Conservation (phyloP, 805 yeast species). For the Cyberlindnera maritima region DNA sequence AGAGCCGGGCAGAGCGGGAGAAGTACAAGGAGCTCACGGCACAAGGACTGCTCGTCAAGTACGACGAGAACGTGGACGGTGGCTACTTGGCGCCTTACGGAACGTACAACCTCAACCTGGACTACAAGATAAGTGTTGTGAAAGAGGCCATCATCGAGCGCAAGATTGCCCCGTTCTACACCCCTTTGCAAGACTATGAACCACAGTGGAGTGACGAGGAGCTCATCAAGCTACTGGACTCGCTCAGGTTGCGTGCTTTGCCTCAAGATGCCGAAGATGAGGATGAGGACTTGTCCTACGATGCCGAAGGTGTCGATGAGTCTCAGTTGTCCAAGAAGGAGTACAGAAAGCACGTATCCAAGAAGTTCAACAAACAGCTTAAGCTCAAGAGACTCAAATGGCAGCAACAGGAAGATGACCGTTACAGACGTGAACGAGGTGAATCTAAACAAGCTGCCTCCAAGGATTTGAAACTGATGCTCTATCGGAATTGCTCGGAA, state of each 20-base stretch:
- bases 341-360: constrained; percentile 40
- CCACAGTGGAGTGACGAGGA: constrained; percentile 70
- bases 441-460: constrained; percentile 37
- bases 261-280: constrained; percentile 48
- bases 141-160: constrained; percentile 65
- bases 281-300: constrained; percentile 60
- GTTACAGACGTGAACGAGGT: constrained; percentile 32
- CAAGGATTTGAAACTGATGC: constrained; percentile 44
- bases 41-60: constrained; percentile 54
- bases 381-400: constrained; percentile 36
- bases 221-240: constrained; percentile 49
- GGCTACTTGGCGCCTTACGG: constrained; percentile 93
- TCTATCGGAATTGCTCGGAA: constrained; percentile 71
- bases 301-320: constrained; percentile 50
- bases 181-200: constrained; percentile 82
- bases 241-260: constrained; percentile 55
- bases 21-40: constrained; percentile 51
- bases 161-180: constrained; percentile 82
- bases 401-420: constrained; percentile 35
- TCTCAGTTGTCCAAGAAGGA: constrained; percentile 37
- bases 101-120: constrained; percentile 69
- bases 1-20: constrained; percentile 54
- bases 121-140: constrained; percentile 74
- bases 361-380: constrained; percentile 38
- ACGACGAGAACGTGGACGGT: constrained; percentile 82